A percentile compares a stretch with the other conserved stretches of the same genome.
phyloP scores from a whole-genome alignment of 2,329 filamentous ascomycete species.

The Penicillium sp. region DNA sequence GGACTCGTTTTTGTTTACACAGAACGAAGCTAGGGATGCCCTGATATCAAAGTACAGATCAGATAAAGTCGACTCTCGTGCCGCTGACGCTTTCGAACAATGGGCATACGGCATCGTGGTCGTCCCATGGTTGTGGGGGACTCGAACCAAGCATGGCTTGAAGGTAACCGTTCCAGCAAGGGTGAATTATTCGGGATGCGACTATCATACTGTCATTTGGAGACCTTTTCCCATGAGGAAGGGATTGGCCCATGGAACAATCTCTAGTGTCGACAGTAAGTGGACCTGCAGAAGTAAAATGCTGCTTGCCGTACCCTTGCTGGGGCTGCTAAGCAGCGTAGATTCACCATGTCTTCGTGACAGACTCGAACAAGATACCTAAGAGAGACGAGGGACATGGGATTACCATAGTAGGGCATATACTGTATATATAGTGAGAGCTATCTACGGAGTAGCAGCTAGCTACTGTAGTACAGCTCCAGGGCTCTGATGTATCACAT shows the following conservation, averaged over 20 bases:
- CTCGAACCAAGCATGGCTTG: neutral
- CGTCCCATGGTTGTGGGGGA: conserved; percentile 18
- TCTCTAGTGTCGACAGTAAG: neutral
- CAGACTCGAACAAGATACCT: neutral
- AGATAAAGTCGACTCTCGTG: conserved; percentile 17
- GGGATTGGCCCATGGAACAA: conserved; percentile 20
- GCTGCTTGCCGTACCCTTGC: conserved; percentile 23
- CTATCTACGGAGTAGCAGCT: neutral
- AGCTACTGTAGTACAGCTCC: neutral
- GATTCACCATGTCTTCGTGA: neutral
- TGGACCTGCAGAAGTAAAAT: conserved; percentile 7
- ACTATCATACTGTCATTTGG: neutral
- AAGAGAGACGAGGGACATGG: neutral
- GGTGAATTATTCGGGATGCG: neutral
- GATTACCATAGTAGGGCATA: too few species aligned
- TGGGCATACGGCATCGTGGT: conserved; percentile 7
- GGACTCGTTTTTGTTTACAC: too few species aligned
- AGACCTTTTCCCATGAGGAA: conserved; percentile 1
- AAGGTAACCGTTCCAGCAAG: neutral
- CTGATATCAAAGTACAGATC: conserved; percentile 4
- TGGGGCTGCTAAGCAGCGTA: neutral
- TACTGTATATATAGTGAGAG: too few species aligned
- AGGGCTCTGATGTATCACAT: conserved; percentile 4
- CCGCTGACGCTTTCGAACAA: conserved; percentile 17
- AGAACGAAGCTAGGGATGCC: neutral